A percentile compares a stretch with the other conserved stretches of the same genome.
These are phyloP conservation scores for Naganishia vaughanmartiniae DNA, from an alignment of 768 basidiomycete species.

Conservation along the genomic window DNA sequence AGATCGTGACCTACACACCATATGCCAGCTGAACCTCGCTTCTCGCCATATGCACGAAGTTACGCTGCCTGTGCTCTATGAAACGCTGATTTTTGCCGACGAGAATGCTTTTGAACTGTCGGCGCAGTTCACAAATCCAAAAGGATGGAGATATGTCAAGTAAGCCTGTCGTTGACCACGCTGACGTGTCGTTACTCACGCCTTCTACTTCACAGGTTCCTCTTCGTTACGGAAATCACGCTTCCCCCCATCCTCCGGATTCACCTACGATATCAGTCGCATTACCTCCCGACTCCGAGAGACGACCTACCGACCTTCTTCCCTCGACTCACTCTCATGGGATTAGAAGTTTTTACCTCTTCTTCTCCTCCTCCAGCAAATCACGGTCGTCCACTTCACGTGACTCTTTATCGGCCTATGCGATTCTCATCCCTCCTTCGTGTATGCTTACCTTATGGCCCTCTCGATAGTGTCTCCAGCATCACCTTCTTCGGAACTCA, in stretches of 20 bases:
- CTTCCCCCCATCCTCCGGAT: background rate
- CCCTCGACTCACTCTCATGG: background rate
- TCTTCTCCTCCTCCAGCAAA: background rate
- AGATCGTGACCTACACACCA: background rate
- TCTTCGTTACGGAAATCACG: slow-evolving; percentile 1
- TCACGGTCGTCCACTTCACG: background rate
- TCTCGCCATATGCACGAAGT: background rate
- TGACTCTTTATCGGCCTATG: background rate
- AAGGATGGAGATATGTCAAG: background rate
- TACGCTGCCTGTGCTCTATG: background rate
- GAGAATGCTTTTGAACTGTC: background rate
- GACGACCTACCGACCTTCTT: background rate
- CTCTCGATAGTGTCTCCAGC: background rate
- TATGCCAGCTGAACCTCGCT: background rate
- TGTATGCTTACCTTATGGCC: background rate
- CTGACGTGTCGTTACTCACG: too few relatives aligned
- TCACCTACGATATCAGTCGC: background rate
- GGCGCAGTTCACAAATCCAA: background rate
- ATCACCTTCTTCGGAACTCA: background rate
- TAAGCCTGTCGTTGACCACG: too few relatives aligned
- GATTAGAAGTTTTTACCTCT: background rate
- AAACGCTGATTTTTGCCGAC: background rate
- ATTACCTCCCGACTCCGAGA: background rate
- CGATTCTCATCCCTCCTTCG: background rate
- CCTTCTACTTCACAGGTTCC: too few relatives aligned